Evolutionary conservation across 768 basidiomycete species (phyloP), one percentile per base, ranked within the genome.

Genomic region (Fistulinella prunicolor): DNA sequence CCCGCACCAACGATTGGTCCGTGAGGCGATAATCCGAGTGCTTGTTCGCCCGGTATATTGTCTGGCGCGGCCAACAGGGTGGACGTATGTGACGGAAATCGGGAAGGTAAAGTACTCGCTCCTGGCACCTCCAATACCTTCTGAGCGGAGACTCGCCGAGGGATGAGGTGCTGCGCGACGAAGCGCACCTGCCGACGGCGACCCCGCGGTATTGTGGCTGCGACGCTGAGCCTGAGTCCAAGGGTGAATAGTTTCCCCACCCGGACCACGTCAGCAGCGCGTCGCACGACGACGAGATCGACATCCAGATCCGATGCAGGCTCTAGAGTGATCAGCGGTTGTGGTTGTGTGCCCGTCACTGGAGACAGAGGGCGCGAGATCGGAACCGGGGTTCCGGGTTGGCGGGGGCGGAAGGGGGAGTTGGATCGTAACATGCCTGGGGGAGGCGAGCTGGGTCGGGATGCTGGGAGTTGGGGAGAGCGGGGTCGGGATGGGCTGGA

Each of bases 131-230:
- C 63, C 14, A 50, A 23, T 22, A 23, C 23, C 19, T 5, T 42
- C 32, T 44, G 55, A 43, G 58, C 37, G 10, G 55, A 44, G 19
- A 54, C 51, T 9, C 64, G 72, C 14, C 72, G 70, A 17, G 76
- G 73, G 37, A 76, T 74, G 13, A 87, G 66, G 56, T 86, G 85
- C 56, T 92, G 89, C 7, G 89, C 73, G 16, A 75, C 84, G 22
- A 90, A 65, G 22, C 84, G 54, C 6, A 70, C 60, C 20, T 82
- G 74, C 38, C 70, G 69, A 21, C 63, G 58, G 63, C 28, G 68
- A 51, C 4, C 54, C 1, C 28, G 59, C 4, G 73, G 73, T n/a
- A 77, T 57, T 7, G 65, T 54, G 9, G 76, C 74, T 4, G 80
- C 74, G 22, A 85, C 60, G 20, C 75, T 73, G 13, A 89, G 66